These are phyloP conservation scores for Apiotrichum sp. DNA, from an alignment of 1,284 basidiomycete species.

Conservation along the genomic window DNA sequence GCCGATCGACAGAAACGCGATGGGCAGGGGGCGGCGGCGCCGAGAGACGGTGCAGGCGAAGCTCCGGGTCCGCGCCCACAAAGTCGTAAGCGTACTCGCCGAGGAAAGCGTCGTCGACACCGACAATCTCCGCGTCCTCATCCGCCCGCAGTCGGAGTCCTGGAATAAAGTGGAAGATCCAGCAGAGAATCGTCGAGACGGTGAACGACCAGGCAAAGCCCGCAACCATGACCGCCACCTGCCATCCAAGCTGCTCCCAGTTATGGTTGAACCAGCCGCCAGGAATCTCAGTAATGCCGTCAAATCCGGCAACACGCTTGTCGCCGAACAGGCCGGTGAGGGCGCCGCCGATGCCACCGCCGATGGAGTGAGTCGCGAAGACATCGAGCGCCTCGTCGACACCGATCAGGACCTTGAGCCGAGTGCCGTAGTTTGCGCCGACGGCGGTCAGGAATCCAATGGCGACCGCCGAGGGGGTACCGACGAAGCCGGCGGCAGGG, in stretches of 20 bases:
- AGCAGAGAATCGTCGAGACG: slow-evolving; percentile 78
- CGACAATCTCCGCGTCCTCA: slow-evolving; percentile 84
- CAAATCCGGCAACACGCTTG: slow-evolving; percentile 71
- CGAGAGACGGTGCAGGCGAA: slow-evolving; percentile 27
- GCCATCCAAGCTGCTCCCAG: slow-evolving; percentile 70
- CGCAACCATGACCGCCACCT: slow-evolving; percentile 49
- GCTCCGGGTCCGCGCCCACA: slow-evolving; percentile 56
- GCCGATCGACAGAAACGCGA: neutral
- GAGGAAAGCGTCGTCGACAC: slow-evolving; percentile 88
- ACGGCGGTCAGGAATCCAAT: slow-evolving; percentile 82
- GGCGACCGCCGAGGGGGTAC: slow-evolving; percentile 68
- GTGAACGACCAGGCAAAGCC: slow-evolving; percentile 74
- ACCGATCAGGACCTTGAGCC: slow-evolving; percentile 63
- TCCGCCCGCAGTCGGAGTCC: slow-evolving; percentile 67
- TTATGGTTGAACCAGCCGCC: slow-evolving; percentile 87
- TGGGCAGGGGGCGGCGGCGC: neutral
- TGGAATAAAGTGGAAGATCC: slow-evolving; percentile 90
- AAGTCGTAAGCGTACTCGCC: slow-evolving; percentile 94
- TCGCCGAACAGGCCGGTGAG: slow-evolving; percentile 82
- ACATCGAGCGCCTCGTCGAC: slow-evolving; percentile 67
- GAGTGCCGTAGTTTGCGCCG: slow-evolving; percentile 87
- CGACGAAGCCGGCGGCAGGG: slow-evolving; percentile 83
- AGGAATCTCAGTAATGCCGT: slow-evolving; percentile 64
- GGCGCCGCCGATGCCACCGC: slow-evolving; percentile 68
- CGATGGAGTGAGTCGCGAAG: slow-evolving; percentile 83